Base-by-base conservation (phyloP, 2,329 filamentous ascomycete genomes). In the Stylonectria norvegica region DNA sequence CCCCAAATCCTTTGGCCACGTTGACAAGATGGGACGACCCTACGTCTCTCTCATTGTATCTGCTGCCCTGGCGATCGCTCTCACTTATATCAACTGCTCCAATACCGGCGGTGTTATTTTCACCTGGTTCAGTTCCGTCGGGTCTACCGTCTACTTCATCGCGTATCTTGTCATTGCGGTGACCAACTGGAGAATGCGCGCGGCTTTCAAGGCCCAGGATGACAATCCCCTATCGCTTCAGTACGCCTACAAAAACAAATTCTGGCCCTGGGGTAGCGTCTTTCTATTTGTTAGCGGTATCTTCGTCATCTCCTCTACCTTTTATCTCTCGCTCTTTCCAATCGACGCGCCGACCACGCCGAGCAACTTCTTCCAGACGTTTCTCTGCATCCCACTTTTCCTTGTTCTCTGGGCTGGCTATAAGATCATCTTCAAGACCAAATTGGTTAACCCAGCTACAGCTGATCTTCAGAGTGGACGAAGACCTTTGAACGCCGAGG, bases 31-130 rank as follows among this genome's bases (percentile, higher is more conserved):
- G 5, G 47, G 47, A 9, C 42, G 49, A 9, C 47, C 47, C 1
- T 50, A 50, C 15, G 32, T 44, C 6, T 44, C 47, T 7, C 42
- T 50, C 1, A 36, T 16, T 1, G 38, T 43, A 5, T 49, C 46
- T 1, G 29, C 34, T 2, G 15, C 17, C 1, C 44, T 50, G 4
- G 42, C 45, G 4, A 14, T 39, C 0, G 22, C 22, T 12, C 3
- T 50, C 14, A 38, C 47, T 0, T 50, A 50, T n/a, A 20, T 42
- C 18, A 42, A 39, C 16, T 40, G 45, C 4, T 49, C 43, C 25
- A 49, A 49, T 5, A 49, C 42, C 8, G 45, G 45, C 4, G 28
- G 40, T 8, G 39, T 46, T 16, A 44, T 49, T 3, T 49, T 49
- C 9, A 49, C 38, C 22, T 49, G 46, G 46, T 34, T 49, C 8